A percentile compares a stretch with the other conserved stretches of the same genome.
These are phyloP conservation scores for Aaosphaeria pasadenensis DNA, from an alignment of 2,329 filamentous ascomycete genomes.

Conservation along the genomic window DNA sequence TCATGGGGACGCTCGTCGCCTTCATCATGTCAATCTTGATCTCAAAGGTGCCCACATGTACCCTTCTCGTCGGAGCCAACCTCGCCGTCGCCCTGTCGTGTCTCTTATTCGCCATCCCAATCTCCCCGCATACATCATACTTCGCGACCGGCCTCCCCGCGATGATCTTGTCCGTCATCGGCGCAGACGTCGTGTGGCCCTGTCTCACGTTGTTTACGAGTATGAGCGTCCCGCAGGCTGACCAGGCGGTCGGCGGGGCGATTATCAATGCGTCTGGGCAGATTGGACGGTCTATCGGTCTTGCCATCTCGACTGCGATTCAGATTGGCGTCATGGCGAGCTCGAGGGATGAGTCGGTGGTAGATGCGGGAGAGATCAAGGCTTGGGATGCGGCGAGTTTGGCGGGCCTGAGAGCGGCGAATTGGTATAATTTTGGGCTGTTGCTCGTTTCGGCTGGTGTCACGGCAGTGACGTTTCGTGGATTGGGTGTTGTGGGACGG, in stretches of 20 bases:
- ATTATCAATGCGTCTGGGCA: slow-evolving; percentile 64
- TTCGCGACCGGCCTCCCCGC: slow-evolving; percentile 63
- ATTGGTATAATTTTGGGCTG: slow-evolving; percentile 27
- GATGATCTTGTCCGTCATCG: slow-evolving; percentile 61
- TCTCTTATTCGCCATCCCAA: slow-evolving; percentile 61
- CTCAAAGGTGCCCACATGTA: slow-evolving; percentile 38
- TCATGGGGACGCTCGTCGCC: slow-evolving; percentile 54
- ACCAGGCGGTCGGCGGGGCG: slow-evolving; percentile 64
- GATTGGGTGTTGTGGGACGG: slow-evolving; percentile 5
- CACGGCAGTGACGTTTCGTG: slow-evolving; percentile 12
- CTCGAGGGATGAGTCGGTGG: slow-evolving; percentile 34
- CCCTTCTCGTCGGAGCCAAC: slow-evolving; percentile 26
- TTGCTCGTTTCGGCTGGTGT: slow-evolving; percentile 18
- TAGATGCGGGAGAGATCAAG: slow-evolving; percentile 8
- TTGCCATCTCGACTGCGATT: slow-evolving; percentile 61
- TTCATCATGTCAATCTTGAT: slow-evolving; percentile 54
- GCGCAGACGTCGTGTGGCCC: slow-evolving; percentile 63
- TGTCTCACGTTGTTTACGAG: slow-evolving; percentile 60
- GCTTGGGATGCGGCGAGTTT: slow-evolving; percentile 14
- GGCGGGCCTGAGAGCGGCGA: slow-evolving; percentile 22
- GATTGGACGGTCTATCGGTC: slow-evolving; percentile 59
- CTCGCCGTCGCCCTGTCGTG: slow-evolving; percentile 53
- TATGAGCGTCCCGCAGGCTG: slow-evolving; percentile 54
- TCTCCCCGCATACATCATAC: slow-evolving; percentile 58
- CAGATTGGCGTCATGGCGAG: slow-evolving; percentile 59